phyloP scores from a whole-genome alignment of 116 monocot species.

The Zostera marina region DNA sequence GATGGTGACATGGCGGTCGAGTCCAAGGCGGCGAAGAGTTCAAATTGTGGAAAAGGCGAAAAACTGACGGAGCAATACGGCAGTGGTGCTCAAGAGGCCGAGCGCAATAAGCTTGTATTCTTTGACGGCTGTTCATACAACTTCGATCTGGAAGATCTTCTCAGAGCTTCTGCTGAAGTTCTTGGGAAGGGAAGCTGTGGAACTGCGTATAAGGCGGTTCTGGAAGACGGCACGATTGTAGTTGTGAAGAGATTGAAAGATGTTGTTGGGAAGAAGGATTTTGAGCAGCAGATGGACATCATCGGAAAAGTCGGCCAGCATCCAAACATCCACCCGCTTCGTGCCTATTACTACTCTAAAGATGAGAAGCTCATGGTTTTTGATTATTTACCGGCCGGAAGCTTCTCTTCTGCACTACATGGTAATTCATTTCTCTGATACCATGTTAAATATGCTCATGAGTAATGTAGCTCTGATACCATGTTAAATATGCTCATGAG shows the following conservation, averaged over 20 bases:
- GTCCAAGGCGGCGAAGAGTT: conserved; percentile 1
- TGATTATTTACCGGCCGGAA: conserved; percentile 51
- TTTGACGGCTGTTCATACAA: conserved; percentile 50
- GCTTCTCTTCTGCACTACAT: conserved; percentile 42
- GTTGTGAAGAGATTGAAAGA: conserved; percentile 74
- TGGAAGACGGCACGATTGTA: conserved; percentile 29
- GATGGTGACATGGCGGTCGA: no score
- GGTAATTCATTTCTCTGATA: conserved; percentile 28
- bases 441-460: no score
- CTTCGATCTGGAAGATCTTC: conserved; percentile 20
- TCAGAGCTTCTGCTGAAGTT: conserved; percentile 25
- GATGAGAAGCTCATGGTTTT: conserved; percentile 87
- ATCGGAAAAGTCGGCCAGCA: conserved; percentile 51
- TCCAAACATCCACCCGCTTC: conserved; percentile 47
- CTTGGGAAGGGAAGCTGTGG: background rate
- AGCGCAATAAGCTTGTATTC: conserved; percentile 51
- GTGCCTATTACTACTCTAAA: conserved; percentile 87
- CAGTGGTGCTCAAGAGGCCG: conserved; percentile 34
- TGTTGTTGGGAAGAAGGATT: conserved; percentile 72
- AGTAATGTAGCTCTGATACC: background rate
- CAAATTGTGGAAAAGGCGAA: conserved; percentile 5
- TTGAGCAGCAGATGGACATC: conserved; percentile 89
- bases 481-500: no score
- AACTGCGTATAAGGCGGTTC: background rate
- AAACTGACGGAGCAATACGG: conserved; percentile 16